Evolutionary conservation across 768 basidiomycete species (phyloP).

Genomic region (Lactarius tabidus): DNA sequence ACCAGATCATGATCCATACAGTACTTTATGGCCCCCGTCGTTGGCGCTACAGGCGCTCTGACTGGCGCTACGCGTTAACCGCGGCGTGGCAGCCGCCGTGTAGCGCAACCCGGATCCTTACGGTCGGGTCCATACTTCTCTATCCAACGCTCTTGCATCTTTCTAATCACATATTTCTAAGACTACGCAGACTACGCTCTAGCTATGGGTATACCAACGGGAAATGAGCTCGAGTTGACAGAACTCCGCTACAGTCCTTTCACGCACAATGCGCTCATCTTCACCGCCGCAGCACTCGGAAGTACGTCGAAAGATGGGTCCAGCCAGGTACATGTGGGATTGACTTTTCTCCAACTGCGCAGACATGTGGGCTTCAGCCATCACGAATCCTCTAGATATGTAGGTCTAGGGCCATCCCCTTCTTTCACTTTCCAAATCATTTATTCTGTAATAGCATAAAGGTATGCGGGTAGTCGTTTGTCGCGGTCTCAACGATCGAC

Average conservation of each 20-base stretch:
- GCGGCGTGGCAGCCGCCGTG: neutral
- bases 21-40: no score
- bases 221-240: neutral
- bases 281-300: slow-evolving; percentile 13
- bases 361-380: slow-evolving; percentile 37
- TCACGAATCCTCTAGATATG: slow-evolving; percentile 38
- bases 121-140: neutral
- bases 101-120: neutral
- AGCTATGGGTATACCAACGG: neutral
- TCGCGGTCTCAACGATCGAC: neutral
- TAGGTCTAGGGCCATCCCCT: slow-evolving; percentile 15
- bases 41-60: no score
- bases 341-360: neutral
- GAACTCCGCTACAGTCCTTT: neutral
- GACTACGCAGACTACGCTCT: neutral
- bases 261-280: slow-evolving; percentile 18
- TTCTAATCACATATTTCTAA: no score
- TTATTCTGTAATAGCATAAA: slow-evolving; percentile 28
- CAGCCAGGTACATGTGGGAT: neutral
- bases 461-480: slow-evolving; percentile 18
- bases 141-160: neutral
- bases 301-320: slow-evolving; percentile 6
- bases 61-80: no score
- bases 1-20: neutral
- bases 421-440: neutral